A percentile compares a stretch with the other conserved stretches of the same genome.
phyloP scores from a whole-genome alignment of 169 alveolate genomes.

The Plasmodium gallinaceum region DNA sequence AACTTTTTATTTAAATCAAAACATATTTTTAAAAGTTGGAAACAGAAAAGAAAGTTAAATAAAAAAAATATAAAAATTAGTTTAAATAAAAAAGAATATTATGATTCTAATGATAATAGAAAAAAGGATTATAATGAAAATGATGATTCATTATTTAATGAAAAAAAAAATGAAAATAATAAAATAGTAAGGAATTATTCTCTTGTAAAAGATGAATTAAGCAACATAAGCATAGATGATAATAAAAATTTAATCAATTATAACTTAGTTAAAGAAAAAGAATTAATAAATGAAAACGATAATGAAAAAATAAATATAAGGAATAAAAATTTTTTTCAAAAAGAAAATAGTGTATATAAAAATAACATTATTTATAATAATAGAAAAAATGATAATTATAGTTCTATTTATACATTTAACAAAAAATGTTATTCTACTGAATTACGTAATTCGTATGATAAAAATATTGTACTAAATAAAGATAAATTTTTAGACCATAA shows the following conservation, averaged over 20 bases:
- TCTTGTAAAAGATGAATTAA: not conserved
- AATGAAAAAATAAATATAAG: not conserved
- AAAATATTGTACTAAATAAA: not conserved
- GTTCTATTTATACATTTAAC: no score
- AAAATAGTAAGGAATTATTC: not conserved
- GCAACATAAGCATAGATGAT: not conserved
- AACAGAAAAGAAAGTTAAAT: constrained; percentile 44
- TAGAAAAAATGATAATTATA: not conserved
- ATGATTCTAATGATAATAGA: constrained; percentile 4
- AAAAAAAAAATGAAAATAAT: not conserved
- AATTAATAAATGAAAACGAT: not conserved
- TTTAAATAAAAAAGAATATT: constrained; percentile 23
- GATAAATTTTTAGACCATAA: not conserved
- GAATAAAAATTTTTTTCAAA: not conserved
- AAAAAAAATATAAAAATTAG: constrained; percentile 43
- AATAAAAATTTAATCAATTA: not conserved
- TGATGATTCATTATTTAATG: constrained; percentile 6
- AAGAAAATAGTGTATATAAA: not conserved
- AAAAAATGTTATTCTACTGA: no score
- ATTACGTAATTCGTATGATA: not conserved
- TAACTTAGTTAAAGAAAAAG: not conserved
- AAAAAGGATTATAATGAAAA: constrained; percentile 7
- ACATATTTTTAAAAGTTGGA: constrained; percentile 46
- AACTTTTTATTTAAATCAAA: constrained; percentile 54
- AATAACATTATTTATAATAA: not conserved